These are phyloP conservation scores for Chrysanthemum lavandulifolium DNA, from an alignment of 129 eudicot species.

Conservation along the genomic window DNA sequence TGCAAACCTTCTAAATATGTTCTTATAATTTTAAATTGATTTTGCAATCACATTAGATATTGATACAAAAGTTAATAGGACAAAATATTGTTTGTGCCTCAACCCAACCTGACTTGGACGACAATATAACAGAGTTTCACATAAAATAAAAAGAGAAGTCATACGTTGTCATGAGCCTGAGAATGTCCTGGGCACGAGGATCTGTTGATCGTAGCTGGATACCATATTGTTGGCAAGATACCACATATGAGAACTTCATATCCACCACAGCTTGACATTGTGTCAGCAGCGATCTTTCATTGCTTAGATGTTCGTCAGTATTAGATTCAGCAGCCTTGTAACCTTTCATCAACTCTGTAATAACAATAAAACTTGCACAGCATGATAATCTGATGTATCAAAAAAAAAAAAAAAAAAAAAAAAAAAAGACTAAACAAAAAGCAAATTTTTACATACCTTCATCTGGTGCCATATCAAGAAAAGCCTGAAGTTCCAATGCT, in stretches of 20 bases:
- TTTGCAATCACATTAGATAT: no score
- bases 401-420: background rate
- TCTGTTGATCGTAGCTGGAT: slow-evolving; percentile 72
- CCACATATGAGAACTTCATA: slow-evolving; percentile 90
- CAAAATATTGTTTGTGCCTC: no score
- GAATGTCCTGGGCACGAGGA: slow-evolving; percentile 68
- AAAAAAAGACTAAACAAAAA: background rate
- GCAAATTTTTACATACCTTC: slow-evolving; percentile 43
- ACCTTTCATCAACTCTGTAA: slow-evolving; percentile 80
- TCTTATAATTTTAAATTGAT: no score
- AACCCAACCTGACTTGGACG: no score
- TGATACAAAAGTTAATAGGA: no score
- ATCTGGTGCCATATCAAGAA: slow-evolving; percentile 89
- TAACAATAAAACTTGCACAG: slow-evolving; percentile 3
- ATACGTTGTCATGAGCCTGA: slow-evolving; percentile 91
- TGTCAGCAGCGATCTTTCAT: slow-evolving; percentile 55
- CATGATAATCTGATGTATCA: slow-evolving; percentile 7
- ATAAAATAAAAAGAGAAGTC: background rate
- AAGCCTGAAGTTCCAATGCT: slow-evolving; percentile 95
- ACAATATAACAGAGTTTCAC: no score
- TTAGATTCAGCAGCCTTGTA: slow-evolving; percentile 72
- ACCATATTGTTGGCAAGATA: slow-evolving; percentile 90
- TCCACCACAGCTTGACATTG: slow-evolving; percentile 92
- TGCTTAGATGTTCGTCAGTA: slow-evolving; percentile 53
- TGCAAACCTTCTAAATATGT: no score